Base-by-base conservation (phyloP, 345 rosid genomes). In the Acer negundo region DNA sequence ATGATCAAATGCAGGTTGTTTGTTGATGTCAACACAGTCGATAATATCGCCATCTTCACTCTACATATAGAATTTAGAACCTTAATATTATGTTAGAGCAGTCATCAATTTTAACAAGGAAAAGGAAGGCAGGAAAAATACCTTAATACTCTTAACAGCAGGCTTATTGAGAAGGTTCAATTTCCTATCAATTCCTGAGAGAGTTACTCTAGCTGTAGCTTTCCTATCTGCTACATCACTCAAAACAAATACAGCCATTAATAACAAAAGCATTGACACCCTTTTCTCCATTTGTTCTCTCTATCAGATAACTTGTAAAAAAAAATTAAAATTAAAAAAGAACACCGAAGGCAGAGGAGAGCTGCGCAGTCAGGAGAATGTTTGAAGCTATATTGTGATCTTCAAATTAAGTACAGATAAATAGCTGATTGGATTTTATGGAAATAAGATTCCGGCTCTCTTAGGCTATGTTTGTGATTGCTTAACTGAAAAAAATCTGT, bases 31-130 rank as follows among this genome's bases (percentile, higher is more conserved):
- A 6, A 90, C 77, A 46, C 90, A 89, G 38, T 87, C 91, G 24
- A 87, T 87, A 12, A 86, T 75, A 73, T 89, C 91, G 19, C 92
- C 94, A 69, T 87, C 89, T 78, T 82, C 84, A 16, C 86, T 88
- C 92, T 87, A 62, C 70, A 76, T 1, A 11, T 62, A 67, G 47
- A 11, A 44, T 9, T 40, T 7, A 40, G 6, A 40, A 40, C 44
- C 53, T 16, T 68, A 55, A 53, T 64, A 55, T 66, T 7, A 13
- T n/a, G 44, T 66, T 24, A 44, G 1, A 55, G 9, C 46, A 67
- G 19, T 38, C 8, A 69, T 11, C 2, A 4, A 15, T 69, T 23
- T 66, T 12, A 8, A 67, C 31, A 28, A 28, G 31, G 31, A 28
- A 28, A 40, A 5, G 1, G 7, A 40, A 40, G 44, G 44, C 44